Base-by-base conservation (phyloP, 169 alveolate species). In the Amoebophrya sp. region DNA sequence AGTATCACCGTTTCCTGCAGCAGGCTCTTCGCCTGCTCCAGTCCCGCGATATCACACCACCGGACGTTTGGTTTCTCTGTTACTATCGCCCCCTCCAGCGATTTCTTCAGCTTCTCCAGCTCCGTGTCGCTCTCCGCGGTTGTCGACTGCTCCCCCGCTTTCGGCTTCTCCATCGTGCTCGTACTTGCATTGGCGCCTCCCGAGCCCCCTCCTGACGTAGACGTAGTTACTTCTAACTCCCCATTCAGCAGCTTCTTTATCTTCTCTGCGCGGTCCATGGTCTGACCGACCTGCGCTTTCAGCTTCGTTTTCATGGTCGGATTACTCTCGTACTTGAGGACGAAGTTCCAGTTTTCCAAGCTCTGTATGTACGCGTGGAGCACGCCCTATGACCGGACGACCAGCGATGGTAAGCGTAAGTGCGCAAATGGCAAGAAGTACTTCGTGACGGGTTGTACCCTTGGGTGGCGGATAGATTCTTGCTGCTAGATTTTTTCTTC, bases 31-130 rank as follows among this genome's bases (percentile, higher is more conserved):
- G 98, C 98, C 40, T 94, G 92, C 58, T 96, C 97, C 90, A 97
- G 93, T 7, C 98, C 98, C 18, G 98, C 97, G 16, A 97, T 96
- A 92, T 97, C 98, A 41, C 93, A 93, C 98, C 98, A 97, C 40
- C 93, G 93, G 34, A 97, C 97, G 89, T 96, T 96, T 5, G 98
- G 98, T 78, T 94, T 96, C 91, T 96, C 98, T 23, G 96, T 10
- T 0, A 41, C 90, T 39, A 41, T 41, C 5, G 78, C 50, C 18
- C 90, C 90, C 38, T 88, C 90, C 23, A 88, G 70, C 20, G 78
- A 34, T 41, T 88, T 88, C 48, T 88, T 88, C 78, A 88, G 45
- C 70, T 88, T 88, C 0, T 88, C 90, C 15, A 43, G 34, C 70
- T 88, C 90, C 2, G 90, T 26, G n/a, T 88, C 50, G 45, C 70